Evolutionary conservation across 2,329 filamentous ascomycete genomes (phyloP), one percentile per base, ranked within the genome.

Genomic region (Fusarium sp.): DNA sequence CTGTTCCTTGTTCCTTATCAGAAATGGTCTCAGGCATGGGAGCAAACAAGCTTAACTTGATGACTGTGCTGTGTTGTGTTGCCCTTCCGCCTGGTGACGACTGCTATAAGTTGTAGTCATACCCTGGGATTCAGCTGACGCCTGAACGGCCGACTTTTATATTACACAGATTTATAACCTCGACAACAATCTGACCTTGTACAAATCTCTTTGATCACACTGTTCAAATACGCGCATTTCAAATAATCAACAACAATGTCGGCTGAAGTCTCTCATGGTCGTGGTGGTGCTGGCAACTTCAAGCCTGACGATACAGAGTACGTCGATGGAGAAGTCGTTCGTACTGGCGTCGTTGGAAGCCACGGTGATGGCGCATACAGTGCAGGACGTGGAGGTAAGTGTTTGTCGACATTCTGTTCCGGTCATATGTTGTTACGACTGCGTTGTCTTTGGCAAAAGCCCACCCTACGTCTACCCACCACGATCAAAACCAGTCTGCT

Each of bases 201-300:
- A 31, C n/a, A 28, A 41, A 19, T n/a, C 37, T 48, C n/a, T 26
- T 14, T n/a, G 25, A 46, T 34, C 37, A 30, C 26, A 56, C 46
- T 28, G 49, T 58, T 55, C 45, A 52, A 30, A 44, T 50, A 19
- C 23, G 37, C n/a, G 30, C 23, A 56, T 56, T 58, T 16, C 34
- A 7, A 28, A 28, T n/a, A 42, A 67, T 66, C 60, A 69, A 25
- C n/a, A 56, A 64, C 28, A 43, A 81, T 81, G 79, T 54, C 78
- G 2, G 54, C 80, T 54, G 86, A 88, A 76, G 84, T 88, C 54
- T 89, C 87, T 18, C 87, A 89, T 79, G 87, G 87, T 71, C 85
- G 87, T 67, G 87, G 87, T 63, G 87, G 87, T 71, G 86, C 85
- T 21, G 88, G 88, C 74, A 90, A 90, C 78, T 88, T 90, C 78